Evolutionary conservation across 192 early-diverging fungal genomes (phyloP), one percentile per base, ranked within the genome.

Genomic region (Backusella tuberculispora): DNA sequence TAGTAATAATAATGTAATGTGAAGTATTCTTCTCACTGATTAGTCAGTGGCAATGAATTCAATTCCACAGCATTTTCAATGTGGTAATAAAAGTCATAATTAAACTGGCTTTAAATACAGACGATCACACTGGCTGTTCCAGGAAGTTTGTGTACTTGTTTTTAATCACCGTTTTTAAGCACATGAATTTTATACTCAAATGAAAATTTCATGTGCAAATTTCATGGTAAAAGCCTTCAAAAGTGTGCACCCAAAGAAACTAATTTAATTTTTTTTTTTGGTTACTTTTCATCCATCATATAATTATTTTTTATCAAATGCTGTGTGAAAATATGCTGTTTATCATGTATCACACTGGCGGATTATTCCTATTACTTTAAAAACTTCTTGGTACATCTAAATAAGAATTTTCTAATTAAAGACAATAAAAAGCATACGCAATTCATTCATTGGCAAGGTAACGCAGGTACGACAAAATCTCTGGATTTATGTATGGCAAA

Each of bases 401-500:
- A 34, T 9, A 53, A 24, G 53, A 24, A 26, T 60, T 9, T 26
- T 24, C 9, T 60, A 19, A 26, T 60, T 60, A 26, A 60, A 26
- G 24, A 24, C 21, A 60, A 60, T 60, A 24, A 60, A 60, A 60
- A 60, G 3, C 24, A 60, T 24, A 60, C 53, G 53, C 53, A 60
- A 1, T 60, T 26, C 9, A 60, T 26, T 60, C 53, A 60, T 9
- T 60, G 53, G 53, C 21, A 10, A 2, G 9, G 53, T 60, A 60
- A 60, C 53, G 53, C 53, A 60, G 53, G 53, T 60, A 60, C 53
- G 53, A 60, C 53, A 60, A 60, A 26, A 60, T 60, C 53, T 60
- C 53, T 56, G 53, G 53, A 56, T 56, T 56, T 56, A 56, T 24
- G 53, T 56, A 56, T 21, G 53, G 53, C 53, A 56, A 56, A 56